Percentiles rank a stretch among this genome's conserved stretches.
Evolutionary conservation across 164 flowering plant genomes (phyloP).

Genomic region (Aristolochia contorta): DNA sequence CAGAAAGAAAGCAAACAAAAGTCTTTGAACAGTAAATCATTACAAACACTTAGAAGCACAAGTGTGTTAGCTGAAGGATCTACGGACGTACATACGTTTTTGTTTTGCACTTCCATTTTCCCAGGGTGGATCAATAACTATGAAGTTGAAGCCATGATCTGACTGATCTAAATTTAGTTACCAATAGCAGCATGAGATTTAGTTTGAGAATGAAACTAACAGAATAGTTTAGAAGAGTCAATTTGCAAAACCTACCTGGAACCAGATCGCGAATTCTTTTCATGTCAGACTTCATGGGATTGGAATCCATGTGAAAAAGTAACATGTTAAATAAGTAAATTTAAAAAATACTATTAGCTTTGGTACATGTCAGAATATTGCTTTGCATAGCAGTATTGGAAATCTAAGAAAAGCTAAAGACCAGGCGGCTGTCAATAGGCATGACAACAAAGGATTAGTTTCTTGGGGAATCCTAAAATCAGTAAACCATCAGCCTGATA

Average conservation of each 20-base stretch:
- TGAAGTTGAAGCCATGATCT: constrained; percentile 66
- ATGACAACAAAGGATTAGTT: no score
- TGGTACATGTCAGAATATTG: no score
- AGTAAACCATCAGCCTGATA: no score
- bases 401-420: no score
- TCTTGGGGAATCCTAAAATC: no score
- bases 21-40: background rate
- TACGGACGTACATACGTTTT: constrained; percentile 44
- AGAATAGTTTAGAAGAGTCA: background rate
- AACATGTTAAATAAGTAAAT: no score
- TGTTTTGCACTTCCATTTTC: constrained; percentile 86
- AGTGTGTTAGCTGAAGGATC: background rate
- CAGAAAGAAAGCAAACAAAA: background rate
- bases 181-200: background rate
- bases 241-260: constrained; percentile 52
- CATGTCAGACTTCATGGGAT: constrained; percentile 72
- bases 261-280: constrained; percentile 53
- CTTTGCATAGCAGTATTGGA: no score
- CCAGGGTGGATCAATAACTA: constrained; percentile 96
- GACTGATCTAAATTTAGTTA: constrained; percentile 34
- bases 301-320: background rate
- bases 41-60: background rate
- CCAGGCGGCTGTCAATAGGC: no score
- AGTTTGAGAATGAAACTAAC: no score
- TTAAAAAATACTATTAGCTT: no score